Evolutionary conservation across 129 eudicot genomes (phyloP).

Genomic region (Arctium minus): DNA sequence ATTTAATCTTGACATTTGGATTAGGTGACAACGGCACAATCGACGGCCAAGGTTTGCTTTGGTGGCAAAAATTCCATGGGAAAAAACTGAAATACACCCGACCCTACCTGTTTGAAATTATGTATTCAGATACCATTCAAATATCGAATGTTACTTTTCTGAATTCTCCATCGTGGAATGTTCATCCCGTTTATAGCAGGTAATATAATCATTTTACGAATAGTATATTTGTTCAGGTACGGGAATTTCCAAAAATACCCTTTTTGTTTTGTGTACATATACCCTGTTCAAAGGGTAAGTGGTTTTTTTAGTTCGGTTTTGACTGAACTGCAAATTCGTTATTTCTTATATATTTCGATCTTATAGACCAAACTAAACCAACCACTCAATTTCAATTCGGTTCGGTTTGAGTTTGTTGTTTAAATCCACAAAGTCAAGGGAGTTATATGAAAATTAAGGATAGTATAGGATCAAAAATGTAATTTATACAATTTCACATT

Average conservation of each 20-base stretch:
- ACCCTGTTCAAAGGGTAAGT: background rate
- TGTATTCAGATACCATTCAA: slow-evolving; percentile 72
- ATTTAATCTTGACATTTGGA: background rate
- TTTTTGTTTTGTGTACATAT: background rate
- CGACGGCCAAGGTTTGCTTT: slow-evolving; percentile 80
- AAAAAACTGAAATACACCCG: slow-evolving; percentile 68
- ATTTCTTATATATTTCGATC: too few species aligned
- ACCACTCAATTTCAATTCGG: background rate
- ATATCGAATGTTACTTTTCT: slow-evolving; percentile 69
- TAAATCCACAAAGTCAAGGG: background rate
- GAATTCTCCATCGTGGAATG: slow-evolving; percentile 89
- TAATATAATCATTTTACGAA: background rate
- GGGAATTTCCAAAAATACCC: background rate
- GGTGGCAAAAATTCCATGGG: slow-evolving; percentile 87
- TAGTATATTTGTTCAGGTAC: background rate
- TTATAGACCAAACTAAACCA: background rate
- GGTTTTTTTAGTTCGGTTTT: too few species aligned
- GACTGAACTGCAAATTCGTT: too few species aligned
- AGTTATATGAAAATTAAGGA: background rate
- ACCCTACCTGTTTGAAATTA: slow-evolving; percentile 74
- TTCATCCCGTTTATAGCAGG: slow-evolving; percentile 95
- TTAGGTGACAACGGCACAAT: slow-evolving; percentile 87
- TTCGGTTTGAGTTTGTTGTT: background rate
- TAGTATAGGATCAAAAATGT: background rate
- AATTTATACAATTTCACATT: background rate